Percentiles rank a stretch among this genome's conserved stretches.
Conservation (phyloP, 768 basidiomycete genomes). For the Termitomyces sp. region DNA sequence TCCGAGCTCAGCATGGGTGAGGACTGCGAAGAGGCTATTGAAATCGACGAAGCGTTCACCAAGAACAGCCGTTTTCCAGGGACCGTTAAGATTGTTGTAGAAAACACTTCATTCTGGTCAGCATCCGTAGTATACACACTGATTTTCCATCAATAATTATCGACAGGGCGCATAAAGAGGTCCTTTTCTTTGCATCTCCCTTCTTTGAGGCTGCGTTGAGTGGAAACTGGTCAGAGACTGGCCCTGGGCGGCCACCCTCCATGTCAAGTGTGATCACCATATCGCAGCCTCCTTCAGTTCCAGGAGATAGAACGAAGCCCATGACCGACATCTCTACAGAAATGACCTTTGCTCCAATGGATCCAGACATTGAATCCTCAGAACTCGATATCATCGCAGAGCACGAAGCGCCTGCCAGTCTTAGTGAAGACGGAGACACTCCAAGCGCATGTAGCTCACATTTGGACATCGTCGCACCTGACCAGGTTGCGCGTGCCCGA, state of each 20-base stretch:
- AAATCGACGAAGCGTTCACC: conserved; percentile 77
- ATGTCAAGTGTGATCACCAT: conserved; percentile 84
- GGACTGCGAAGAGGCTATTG: conserved; percentile 66
- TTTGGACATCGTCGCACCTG: conserved; percentile 5
- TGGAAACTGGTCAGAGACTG: conserved; percentile 88
- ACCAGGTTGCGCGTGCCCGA: conserved; percentile 33
- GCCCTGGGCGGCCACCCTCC: conserved; percentile 57
- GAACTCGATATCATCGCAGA: conserved; percentile 35
- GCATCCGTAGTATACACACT: conserved; percentile 21
- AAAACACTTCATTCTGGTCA: conserved; percentile 87
- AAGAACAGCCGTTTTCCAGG: conserved; percentile 67
- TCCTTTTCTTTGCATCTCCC: conserved; percentile 88
- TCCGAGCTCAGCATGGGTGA: conserved; percentile 65
- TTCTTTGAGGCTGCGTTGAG: conserved; percentile 91
- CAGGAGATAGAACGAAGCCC: conserved; percentile 37
- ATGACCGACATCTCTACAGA: conserved; percentile 39
- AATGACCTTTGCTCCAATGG: conserved; percentile 57
- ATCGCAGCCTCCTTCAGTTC: conserved; percentile 62
- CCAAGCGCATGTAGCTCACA: conserved; percentile 15
- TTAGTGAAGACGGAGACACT: conserved; percentile 27
- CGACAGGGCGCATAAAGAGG: conserved; percentile 84
- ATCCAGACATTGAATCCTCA: conserved; percentile 41
- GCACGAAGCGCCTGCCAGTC: conserved; percentile 31
- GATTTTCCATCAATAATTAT: conserved; percentile 1
- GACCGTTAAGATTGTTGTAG: conserved; percentile 87